Evolutionary conservation across 2,329 filamentous ascomycete species (phyloP).

Genomic region (Colletotrichum sansevieriae): DNA sequence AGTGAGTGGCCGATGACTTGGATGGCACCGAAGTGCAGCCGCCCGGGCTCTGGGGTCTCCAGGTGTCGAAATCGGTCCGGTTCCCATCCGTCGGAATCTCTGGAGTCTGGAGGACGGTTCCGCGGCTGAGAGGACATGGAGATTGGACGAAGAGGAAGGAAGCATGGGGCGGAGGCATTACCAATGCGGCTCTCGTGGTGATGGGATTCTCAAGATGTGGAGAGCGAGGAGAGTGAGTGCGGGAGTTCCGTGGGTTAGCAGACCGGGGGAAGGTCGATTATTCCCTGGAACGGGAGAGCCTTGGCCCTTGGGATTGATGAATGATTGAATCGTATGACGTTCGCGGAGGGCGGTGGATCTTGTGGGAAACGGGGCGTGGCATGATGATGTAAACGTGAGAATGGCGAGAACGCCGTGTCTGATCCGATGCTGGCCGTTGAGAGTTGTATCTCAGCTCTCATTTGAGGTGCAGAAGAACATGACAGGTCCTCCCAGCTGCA

Average conservation of each 20-base stretch:
- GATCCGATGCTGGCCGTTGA: constrained; percentile 8
- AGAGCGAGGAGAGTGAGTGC: not conserved
- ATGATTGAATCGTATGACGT: constrained; percentile 30
- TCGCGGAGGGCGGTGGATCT: constrained; percentile 22
- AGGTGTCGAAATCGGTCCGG: constrained; percentile 38
- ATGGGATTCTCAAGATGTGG: constrained; percentile 31
- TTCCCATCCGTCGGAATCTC: constrained; percentile 27
- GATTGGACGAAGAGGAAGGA: constrained; percentile 13
- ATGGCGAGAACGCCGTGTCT: not conserved
- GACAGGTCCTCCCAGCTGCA: not conserved
- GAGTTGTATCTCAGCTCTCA: not conserved
- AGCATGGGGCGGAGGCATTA: constrained; percentile 4
- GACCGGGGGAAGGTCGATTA: constrained; percentile 3
- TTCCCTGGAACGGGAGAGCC: constrained; percentile 2
- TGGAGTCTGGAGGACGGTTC: not conserved
- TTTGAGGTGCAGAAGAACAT: not conserved
- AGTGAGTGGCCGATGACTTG: constrained; percentile 35
- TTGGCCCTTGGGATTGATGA: constrained; percentile 2
- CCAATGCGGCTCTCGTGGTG: constrained; percentile 34
- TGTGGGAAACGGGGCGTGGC: constrained; percentile 12
- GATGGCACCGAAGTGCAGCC: constrained; percentile 37
- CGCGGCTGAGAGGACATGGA: not conserved
- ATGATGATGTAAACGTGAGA: constrained; percentile 36
- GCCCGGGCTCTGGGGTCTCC: constrained; percentile 36
- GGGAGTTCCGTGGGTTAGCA: not conserved